A percentile compares a stretch with the other conserved stretches of the same genome.
These are phyloP conservation scores for Knufia petricola DNA, from an alignment of 2,329 filamentous ascomycete genomes.

Conservation along the genomic window DNA sequence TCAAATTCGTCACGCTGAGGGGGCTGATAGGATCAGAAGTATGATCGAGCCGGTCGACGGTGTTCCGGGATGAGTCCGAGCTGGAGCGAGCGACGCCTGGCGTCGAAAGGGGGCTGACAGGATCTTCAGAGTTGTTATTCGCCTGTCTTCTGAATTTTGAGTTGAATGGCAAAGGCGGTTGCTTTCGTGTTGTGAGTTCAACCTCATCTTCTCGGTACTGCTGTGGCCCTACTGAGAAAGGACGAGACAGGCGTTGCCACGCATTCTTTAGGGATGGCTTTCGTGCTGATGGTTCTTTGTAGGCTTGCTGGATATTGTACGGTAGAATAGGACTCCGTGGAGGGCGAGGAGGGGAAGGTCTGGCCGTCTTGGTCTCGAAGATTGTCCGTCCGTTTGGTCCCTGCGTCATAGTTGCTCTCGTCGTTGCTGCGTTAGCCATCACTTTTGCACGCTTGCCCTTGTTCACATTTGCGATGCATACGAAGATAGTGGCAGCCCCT, in stretches of 20 bases:
- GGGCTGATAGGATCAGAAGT: constrained; percentile 2
- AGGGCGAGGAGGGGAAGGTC: background rate
- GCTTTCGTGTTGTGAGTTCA: constrained; percentile 3
- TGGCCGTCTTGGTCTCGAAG: background rate
- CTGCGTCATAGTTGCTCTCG: background rate
- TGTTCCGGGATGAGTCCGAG: constrained; percentile 4
- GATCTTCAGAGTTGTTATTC: background rate
- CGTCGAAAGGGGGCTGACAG: constrained; percentile 1
- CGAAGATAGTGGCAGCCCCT: background rate
- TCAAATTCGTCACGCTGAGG: constrained; percentile 5
- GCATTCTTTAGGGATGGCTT: constrained; percentile 81
- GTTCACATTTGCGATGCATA: background rate
- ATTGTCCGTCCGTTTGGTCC: constrained; percentile 7
- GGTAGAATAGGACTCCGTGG: background rate
- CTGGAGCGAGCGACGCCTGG: background rate
- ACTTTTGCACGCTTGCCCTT: background rate
- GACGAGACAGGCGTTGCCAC: constrained; percentile 34
- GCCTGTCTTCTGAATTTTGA: constrained; percentile 1
- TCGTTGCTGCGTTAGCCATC: background rate
- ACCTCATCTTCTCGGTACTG: background rate
- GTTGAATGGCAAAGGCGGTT: background rate
- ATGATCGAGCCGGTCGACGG: background rate
- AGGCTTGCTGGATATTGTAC: constrained; percentile 2
- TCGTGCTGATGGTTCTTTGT: constrained; percentile 64
- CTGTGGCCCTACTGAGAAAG: constrained; percentile 4